These are phyloP conservation scores for Talaromyces wortmannii DNA, from an alignment of 495 filamentous ascomycete species.

Conservation along the genomic window DNA sequence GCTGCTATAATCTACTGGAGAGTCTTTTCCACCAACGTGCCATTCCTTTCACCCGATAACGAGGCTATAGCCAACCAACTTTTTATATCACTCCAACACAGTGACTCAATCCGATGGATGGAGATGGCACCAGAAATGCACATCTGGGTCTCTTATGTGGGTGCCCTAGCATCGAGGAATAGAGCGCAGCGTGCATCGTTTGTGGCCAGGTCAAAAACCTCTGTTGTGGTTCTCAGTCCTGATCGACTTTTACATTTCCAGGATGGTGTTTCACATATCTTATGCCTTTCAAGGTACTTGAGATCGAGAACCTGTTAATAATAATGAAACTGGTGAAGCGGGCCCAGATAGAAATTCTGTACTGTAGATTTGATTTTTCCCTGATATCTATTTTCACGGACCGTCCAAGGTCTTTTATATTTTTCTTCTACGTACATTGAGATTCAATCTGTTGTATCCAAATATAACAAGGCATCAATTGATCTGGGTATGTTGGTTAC, in stretches of 20 bases:
- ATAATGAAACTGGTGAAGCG: no score
- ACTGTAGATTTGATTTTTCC: no score
- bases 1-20: slow-evolving; percentile 1
- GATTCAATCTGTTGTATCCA: no score
- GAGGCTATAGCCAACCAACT: background rate
- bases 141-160: background rate
- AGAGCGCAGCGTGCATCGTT: background rate
- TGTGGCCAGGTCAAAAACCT: background rate
- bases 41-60: slow-evolving; percentile 1
- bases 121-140: background rate
- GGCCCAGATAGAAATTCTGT: no score
- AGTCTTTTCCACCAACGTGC: background rate
- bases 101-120: background rate
- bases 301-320: background rate
- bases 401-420: no score
- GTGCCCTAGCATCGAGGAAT: background rate
- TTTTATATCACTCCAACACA: background rate
- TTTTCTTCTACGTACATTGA: no score
- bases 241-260: background rate
- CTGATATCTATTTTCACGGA: no score
- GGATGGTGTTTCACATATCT: background rate
- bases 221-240: background rate
- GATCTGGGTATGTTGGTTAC: no score
- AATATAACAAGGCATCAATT: no score
- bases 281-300: background rate